Evolutionary conservation across 108 stramenopile species (phyloP).

Genomic region (Nitzschia palea): DNA sequence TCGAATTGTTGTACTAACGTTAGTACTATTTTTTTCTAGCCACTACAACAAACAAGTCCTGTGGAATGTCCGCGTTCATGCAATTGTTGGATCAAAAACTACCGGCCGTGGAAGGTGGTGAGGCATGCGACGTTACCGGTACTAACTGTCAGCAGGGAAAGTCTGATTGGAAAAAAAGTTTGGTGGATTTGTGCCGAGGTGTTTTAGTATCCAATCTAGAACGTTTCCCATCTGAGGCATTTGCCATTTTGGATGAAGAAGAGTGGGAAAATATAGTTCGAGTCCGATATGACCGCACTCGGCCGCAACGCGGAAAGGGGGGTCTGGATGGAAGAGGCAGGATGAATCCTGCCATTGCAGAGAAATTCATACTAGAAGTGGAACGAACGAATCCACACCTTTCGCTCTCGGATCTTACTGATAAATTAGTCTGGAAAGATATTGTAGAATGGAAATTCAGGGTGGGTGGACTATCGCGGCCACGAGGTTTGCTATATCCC

Average conservation of each 20-base stretch:
- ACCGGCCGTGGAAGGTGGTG: too few species aligned
- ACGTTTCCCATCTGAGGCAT: constrained; percentile 48
- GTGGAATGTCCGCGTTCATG: too few species aligned
- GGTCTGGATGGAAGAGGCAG: constrained; percentile 51
- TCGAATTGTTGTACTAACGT: too few species aligned
- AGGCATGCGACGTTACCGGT: too few species aligned
- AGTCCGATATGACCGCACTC: constrained; percentile 34
- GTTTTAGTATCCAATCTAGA: constrained; percentile 48
- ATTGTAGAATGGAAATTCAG: constrained; percentile 50
- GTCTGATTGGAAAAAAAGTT: too few species aligned
- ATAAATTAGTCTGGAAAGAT: constrained; percentile 58
- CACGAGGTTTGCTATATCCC: constrained; percentile 46
- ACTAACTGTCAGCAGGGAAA: too few species aligned
- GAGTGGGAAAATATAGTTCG: constrained; percentile 49
- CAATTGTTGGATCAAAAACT: too few species aligned
- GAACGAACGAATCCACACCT: constrained; percentile 50
- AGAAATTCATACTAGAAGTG: constrained; percentile 41
- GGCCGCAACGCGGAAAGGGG: constrained; percentile 41
- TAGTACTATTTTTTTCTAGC: too few species aligned
- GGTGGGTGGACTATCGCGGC: constrained; percentile 44
- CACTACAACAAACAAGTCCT: too few species aligned
- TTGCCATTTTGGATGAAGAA: constrained; percentile 38
- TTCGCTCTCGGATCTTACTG: constrained; percentile 32
- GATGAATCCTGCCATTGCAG: constrained; percentile 40
- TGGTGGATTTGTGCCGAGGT: constrained; percentile 33